Base-by-base conservation (phyloP, 106 monocot species). In the Acorus gramineus region DNA sequence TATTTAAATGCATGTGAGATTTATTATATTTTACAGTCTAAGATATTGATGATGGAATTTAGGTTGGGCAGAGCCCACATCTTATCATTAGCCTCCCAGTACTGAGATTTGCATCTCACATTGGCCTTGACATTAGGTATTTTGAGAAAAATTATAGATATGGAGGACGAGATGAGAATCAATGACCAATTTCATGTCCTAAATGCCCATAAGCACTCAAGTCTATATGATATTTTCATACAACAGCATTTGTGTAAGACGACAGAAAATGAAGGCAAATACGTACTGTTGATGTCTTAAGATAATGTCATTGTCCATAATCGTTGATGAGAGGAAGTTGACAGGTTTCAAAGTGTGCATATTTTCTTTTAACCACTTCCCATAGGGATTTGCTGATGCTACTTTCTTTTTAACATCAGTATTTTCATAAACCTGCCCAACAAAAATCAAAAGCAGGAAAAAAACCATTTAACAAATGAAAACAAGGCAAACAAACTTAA, bases 281-380 rank as follows among this genome's bases (percentile, higher is more conserved):
- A 7, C 90, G 78, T 84, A 95, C 94, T 95, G 94, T 66, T 95
- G 94, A 46, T 90, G 76, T 65, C 82, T 84, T 73, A 95, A 69
- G 65, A 78, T 75, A 45, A 66, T 72, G 53, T 90, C 94, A 76
- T 77, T 84, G 53, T 95, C 94, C 94, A 90, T 80, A 46, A 65
- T 51, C 10, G 84, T 52, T 52, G 90, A 65, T 42, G 94, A 77
- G 11, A 90, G 70, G 51, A 95, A 95, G 71, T 95, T 95, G 13
- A 84, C 84, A 64, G 94, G 95, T 59, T 96, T 96, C 72, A 96
- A 46, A 42, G 60, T 73, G 3, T 82, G 80, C 80, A 79, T 87
- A 56, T 82, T 87, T 63, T 91, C 87, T 71, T 72, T 48, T 71
- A 96, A 74, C 95, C 90, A 96, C 58, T 81, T 70, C 53, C 87